Evolutionary conservation across 1,139 yeast genomes (phyloP).

Genomic region (Yamadazyma conglobata): DNA sequence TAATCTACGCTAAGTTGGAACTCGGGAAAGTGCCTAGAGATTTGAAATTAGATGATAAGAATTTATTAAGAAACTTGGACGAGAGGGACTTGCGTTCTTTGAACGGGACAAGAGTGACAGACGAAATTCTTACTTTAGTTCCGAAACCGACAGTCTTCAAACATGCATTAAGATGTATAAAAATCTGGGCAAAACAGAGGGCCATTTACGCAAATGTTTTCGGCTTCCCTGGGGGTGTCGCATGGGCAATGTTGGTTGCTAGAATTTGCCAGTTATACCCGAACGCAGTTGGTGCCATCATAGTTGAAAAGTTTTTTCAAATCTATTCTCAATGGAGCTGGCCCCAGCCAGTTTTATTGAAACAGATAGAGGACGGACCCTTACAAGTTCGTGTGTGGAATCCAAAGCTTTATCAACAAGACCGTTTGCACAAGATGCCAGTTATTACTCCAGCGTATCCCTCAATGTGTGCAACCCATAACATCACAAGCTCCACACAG

Average conservation of each 20-base stretch:
- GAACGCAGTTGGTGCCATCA: conserved; percentile 89
- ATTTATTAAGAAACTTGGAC: conserved; percentile 77
- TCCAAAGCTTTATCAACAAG: conserved; percentile 84
- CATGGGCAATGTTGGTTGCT: conserved; percentile 99
- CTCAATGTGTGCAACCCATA: conserved; percentile 98
- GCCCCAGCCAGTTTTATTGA: conserved; percentile 96
- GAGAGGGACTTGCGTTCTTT: conserved; percentile 85
- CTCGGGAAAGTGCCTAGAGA: conserved; percentile 75
- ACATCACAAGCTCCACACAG: conserved; percentile 84
- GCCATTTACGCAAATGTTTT: conserved; percentile 92
- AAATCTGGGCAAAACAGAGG: conserved; percentile 94
- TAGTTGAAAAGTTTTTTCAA: conserved; percentile 82
- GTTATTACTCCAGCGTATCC: conserved; percentile 99
- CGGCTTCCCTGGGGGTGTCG: conserved; percentile 99
- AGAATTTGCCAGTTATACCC: conserved; percentile 95
- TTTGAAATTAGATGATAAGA: conserved; percentile 78
- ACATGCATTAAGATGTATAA: conserved; percentile 87
- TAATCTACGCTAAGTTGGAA: conserved; percentile 78
- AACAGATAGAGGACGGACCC: conserved; percentile 95
- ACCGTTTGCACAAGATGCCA: conserved; percentile 91
- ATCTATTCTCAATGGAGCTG: conserved; percentile 90
- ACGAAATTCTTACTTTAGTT: conserved; percentile 81
- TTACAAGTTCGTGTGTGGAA: conserved; percentile 96
- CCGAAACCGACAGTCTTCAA: conserved; percentile 93
- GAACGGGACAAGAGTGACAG: conserved; percentile 97